A percentile compares a stretch with the other conserved stretches of the same genome.
These are phyloP conservation scores for Populus ilicifolia DNA, from an alignment of 345 rosid species.

Conservation along the genomic window DNA sequence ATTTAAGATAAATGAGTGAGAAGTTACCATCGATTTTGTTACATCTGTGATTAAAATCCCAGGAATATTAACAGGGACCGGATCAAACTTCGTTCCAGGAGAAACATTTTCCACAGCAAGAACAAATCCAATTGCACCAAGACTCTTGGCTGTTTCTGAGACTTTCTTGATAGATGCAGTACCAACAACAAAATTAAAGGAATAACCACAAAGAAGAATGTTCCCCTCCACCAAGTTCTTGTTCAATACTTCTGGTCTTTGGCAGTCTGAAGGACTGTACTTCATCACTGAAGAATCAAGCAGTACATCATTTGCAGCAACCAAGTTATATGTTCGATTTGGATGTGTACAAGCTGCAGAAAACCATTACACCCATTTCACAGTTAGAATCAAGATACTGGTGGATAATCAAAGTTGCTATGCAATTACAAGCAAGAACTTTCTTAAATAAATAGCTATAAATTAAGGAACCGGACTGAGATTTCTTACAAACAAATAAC, in stretches of 20 bases:
- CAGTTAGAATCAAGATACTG: conserved; percentile 11
- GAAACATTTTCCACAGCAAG: conserved; percentile 96
- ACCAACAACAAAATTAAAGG: conserved; percentile 92
- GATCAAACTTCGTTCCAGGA: conserved; percentile 94
- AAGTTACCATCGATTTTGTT: conserved; percentile 69
- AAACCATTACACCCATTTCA: conserved; percentile 18
- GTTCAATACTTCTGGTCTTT: conserved; percentile 84
- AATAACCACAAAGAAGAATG: conserved; percentile 97
- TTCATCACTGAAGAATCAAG: conserved; percentile 69
- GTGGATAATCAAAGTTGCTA: neutral
- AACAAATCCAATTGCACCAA: conserved; percentile 96
- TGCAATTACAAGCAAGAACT: neutral
- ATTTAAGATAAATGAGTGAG: neutral
- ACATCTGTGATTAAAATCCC: conserved; percentile 88
- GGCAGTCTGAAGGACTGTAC: conserved; percentile 91
- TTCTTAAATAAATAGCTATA: neutral
- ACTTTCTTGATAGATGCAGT: conserved; percentile 95
- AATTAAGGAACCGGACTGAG: neutral
- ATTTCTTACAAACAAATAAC: neutral
- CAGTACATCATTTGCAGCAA: conserved; percentile 93
- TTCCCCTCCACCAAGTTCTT: conserved; percentile 81
- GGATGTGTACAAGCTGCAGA: conserved; percentile 80
- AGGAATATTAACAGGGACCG: conserved; percentile 82
- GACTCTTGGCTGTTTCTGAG: conserved; percentile 80
- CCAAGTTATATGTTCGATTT: conserved; percentile 72